Percentiles rank a stretch among this genome's conserved stretches.
These are phyloP conservation scores for Solanum etuberosum DNA, from an alignment of 257 asterid species.

Conservation along the genomic window DNA sequence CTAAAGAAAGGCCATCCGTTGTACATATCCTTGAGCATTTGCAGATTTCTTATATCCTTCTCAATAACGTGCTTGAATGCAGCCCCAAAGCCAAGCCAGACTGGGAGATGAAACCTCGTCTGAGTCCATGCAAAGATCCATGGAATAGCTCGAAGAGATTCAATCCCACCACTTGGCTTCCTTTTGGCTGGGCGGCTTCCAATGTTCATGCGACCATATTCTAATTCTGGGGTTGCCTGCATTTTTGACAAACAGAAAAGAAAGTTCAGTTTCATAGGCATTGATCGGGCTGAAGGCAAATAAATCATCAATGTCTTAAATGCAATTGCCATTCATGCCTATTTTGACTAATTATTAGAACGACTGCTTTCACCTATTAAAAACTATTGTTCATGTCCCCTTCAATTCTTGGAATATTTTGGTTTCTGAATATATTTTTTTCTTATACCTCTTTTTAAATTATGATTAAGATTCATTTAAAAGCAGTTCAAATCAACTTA, in stretches of 20 bases:
- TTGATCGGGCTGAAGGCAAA: background rate
- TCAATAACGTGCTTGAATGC: conserved; percentile 50
- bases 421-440: background rate
- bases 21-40: conserved; percentile 83
- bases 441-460: background rate
- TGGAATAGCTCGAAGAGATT: conserved; percentile 88
- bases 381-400: background rate
- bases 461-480: background rate
- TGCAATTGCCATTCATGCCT: background rate
- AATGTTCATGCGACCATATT: conserved; percentile 91
- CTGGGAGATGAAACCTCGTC: conserved; percentile 91
- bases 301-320: background rate
- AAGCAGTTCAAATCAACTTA: background rate
- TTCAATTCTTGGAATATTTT: background rate
- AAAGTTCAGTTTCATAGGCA: background rate
- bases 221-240: conserved; percentile 93
- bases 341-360: background rate
- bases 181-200: conserved; percentile 93
- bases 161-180: conserved; percentile 93
- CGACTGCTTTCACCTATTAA: background rate
- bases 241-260: background rate
- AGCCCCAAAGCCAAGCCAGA: conserved; percentile 90
- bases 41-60: conserved; percentile 56
- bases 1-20: conserved; percentile 91
- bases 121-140: conserved; percentile 99